These are phyloP conservation scores for Lophiotrema nucula DNA, from an alignment of 495 filamentous ascomycete genomes.

Conservation along the genomic window DNA sequence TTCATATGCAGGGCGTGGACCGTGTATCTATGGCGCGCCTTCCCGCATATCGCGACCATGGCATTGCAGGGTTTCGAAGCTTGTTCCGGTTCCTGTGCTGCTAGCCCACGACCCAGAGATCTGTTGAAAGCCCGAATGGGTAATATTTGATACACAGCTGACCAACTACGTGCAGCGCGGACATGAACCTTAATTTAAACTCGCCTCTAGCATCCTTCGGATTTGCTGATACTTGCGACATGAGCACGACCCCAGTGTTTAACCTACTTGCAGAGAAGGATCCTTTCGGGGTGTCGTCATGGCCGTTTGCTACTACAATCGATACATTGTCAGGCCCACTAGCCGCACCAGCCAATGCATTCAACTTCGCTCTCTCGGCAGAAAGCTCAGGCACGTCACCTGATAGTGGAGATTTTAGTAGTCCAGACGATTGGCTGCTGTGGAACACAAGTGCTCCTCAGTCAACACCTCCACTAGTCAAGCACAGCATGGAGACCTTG, in stretches of 20 bases:
- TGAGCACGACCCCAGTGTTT: not conserved
- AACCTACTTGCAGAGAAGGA: not conserved
- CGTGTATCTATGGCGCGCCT: no score
- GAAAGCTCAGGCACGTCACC: not conserved
- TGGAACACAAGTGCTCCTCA: conserved; percentile 10
- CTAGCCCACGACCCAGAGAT: no score
- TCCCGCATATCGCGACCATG: no score
- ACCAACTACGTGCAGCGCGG: not conserved
- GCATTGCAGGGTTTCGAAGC: not conserved
- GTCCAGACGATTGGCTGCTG: conserved; percentile 32
- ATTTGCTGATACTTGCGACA: not conserved
- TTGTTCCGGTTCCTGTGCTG: no score
- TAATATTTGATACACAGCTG: no score
- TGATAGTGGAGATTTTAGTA: conserved; percentile 2
- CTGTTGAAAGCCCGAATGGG: no score
- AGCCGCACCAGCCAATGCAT: no score
- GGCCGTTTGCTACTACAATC: no score
- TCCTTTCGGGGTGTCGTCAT: not conserved
- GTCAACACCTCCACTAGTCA: conserved; percentile 17
- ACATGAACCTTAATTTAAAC: not conserved
- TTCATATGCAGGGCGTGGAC: no score
- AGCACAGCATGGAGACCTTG: conserved; percentile 43
- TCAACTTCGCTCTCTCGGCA: no score
- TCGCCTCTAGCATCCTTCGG: not conserved
- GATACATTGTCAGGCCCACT: no score